Base-by-base conservation (phyloP, 352 stramenopile genomes). In the Phytopythium montanum region DNA sequence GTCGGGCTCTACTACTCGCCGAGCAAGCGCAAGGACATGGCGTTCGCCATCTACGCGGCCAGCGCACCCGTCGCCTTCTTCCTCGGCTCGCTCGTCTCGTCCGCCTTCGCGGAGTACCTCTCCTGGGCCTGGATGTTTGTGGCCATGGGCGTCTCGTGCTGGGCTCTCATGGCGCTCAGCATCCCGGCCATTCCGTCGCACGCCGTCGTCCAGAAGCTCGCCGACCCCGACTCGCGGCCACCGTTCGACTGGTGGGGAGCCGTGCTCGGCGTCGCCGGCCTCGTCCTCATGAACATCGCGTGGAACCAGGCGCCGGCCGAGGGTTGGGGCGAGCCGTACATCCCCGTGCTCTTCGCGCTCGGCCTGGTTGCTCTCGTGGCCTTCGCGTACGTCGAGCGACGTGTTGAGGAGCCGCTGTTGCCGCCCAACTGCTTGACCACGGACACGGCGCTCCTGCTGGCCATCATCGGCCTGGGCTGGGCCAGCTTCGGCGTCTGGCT, bases 261-360 rank as follows among this genome's bases (percentile, higher is more conserved):
- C 10, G 23, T 56, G 19, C 33, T 56, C 2, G 33, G 51, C 31
- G 51, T 56, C 10, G 12, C 16, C 7, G 51, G 51, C 23, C 51
- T 56, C 31, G 21, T 56, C 6, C 51, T 56, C 19, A 19, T 44
- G 19, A 56, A 56, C 51, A 56, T 56, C 25, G 51, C 31, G 31
- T 56, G 51, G 51, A 56, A 56, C 51, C 51, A 56, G 34, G 51
- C 51, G 14, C 33, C 51, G 31, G 13, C 51, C 33, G 51, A 56
- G 6, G 51, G 51, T 0, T 56, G 51, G 51, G 33, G 33, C 34
- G n/a, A 56, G 31, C 31, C 51, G 19, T 56, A 56, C 51, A 33
- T 56, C 33, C 5, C 9, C 21, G 18, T 44, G 5, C 31, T 56
- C 28, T 46, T 56, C 10, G 51, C 23, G 31, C 51, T 56, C 51